Percentiles rank a stretch among this genome's conserved stretches.
These are phyloP conservation scores for Alternaria gansuensis DNA, from an alignment of 2,329 filamentous ascomycete genomes.

Conservation along the genomic window DNA sequence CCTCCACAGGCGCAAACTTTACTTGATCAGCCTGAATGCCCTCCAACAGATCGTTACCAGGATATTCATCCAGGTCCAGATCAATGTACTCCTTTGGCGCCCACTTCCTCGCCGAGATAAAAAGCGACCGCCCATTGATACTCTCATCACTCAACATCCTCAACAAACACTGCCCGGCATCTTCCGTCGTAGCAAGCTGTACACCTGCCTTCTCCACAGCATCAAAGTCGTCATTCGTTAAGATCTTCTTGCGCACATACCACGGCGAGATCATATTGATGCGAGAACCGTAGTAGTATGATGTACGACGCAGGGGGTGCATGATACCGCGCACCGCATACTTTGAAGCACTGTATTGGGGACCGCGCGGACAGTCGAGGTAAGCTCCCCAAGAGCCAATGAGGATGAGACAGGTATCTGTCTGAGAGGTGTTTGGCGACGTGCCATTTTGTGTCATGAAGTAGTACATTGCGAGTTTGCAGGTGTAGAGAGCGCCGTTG, in stretches of 20 bases:
- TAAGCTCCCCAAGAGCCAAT: constrained; percentile 19
- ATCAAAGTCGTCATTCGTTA: constrained; percentile 15
- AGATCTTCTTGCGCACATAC: constrained; percentile 24
- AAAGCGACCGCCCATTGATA: constrained; percentile 18
- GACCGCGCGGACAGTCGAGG: constrained; percentile 17
- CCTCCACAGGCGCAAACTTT: constrained; percentile 5
- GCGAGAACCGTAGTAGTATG: constrained; percentile 11
- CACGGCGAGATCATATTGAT: constrained; percentile 17
- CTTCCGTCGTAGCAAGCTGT: constrained; percentile 17
- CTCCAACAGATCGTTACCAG: constrained; percentile 8
- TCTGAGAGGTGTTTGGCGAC: constrained; percentile 4
- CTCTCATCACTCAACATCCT: constrained; percentile 11
- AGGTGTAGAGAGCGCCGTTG: constrained; percentile 9
- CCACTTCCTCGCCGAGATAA: constrained; percentile 19
- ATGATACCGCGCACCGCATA: constrained; percentile 25
- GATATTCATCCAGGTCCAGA: constrained; percentile 18
- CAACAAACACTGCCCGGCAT: constrained; percentile 14
- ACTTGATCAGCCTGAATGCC: constrained; percentile 23
- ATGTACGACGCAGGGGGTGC: constrained; percentile 16
- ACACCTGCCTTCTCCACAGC: constrained; percentile 11
- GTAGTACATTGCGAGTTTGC: constrained; percentile 21
- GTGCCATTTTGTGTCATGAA: constrained; percentile 14
- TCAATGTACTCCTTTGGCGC: constrained; percentile 20
- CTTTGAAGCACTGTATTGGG: constrained; percentile 20
- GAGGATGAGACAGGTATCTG: constrained; percentile 22